Evolutionary conservation across 2,329 filamentous ascomycete genomes (phyloP).

Genomic region (Fusarium secorum): DNA sequence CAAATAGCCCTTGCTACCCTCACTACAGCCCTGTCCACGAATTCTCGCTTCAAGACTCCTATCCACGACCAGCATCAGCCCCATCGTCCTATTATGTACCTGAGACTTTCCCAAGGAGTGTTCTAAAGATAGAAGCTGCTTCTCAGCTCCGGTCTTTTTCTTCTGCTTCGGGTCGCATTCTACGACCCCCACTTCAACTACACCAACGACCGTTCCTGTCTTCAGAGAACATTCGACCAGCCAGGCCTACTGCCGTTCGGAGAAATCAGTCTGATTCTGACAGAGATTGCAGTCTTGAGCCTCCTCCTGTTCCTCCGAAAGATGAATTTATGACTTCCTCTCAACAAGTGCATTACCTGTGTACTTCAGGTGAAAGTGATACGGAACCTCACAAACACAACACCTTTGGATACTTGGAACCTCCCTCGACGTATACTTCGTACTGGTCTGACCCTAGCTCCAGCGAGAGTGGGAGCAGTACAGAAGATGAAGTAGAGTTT

Average conservation of each 20-base stretch:
- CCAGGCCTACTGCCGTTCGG: not conserved
- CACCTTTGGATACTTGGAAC: not conserved
- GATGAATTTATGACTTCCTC: not conserved
- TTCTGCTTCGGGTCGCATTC: not conserved
- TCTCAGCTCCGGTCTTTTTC: not conserved
- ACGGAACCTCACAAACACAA: fast-evolving
- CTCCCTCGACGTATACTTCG: not conserved
- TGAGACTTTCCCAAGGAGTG: not conserved
- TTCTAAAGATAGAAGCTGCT: not conserved
- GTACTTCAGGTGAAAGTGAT: not conserved
- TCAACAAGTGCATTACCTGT: not conserved
- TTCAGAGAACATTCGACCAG: no score
- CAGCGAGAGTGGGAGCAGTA: not conserved
- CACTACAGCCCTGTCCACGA: not conserved
- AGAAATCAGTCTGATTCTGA: not conserved
- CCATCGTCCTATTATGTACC: not conserved
- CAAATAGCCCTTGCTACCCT: not conserved
- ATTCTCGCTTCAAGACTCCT: not conserved
- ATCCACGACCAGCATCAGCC: not conserved
- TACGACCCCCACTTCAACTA: not conserved
- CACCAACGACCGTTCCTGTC: not conserved
- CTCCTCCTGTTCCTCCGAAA: not conserved
- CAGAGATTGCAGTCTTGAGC: not conserved
- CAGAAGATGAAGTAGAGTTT: not conserved
- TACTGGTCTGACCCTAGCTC: not conserved